A percentile compares a stretch with the other conserved stretches of the same genome.
phyloP scores from a whole-genome alignment of 2,329 filamentous ascomycete genomes.

The Hortaea sp. region DNA sequence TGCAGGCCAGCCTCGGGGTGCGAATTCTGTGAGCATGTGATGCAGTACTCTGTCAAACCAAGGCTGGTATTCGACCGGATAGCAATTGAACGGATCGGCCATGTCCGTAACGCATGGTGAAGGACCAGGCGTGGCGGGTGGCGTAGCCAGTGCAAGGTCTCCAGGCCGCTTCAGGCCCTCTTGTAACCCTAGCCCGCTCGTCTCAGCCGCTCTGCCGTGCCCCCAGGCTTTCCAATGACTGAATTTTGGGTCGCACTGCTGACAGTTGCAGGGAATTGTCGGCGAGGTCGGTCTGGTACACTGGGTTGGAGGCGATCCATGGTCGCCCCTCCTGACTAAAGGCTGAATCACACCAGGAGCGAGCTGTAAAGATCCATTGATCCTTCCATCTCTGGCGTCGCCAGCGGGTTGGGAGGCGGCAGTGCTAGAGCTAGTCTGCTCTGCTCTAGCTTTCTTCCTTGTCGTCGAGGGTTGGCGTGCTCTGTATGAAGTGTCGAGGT shows the following conservation, averaged over 20 bases:
- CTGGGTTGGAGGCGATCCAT: too few relatives aligned
- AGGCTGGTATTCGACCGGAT: slow-evolving; percentile 21
- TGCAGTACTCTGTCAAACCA: slow-evolving; percentile 22
- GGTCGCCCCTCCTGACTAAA: too few relatives aligned
- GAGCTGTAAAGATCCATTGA: too few relatives aligned
- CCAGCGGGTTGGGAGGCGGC: too few relatives aligned
- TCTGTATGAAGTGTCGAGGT: too few relatives aligned
- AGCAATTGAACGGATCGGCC: slow-evolving; percentile 23
- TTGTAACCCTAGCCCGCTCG: not conserved
- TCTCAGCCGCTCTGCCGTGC: not conserved
- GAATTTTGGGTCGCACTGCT: not conserved
- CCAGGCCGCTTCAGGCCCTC: not conserved
- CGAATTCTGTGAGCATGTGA: slow-evolving; percentile 26
- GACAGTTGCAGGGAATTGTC: too few relatives aligned
- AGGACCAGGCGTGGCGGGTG: slow-evolving; percentile 1
- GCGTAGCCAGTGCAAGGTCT: not conserved
- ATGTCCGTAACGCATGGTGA: slow-evolving; percentile 1
- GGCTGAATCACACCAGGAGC: too few relatives aligned
- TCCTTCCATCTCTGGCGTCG: too few relatives aligned
- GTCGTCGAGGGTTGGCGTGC: too few relatives aligned
- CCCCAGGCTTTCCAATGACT: not conserved
- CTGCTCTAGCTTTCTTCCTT: too few relatives aligned
- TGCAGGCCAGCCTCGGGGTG: slow-evolving; percentile 24
- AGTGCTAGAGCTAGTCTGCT: too few relatives aligned
- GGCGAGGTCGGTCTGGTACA: too few relatives aligned